Base-by-base conservation (phyloP, 2,329 filamentous ascomycete species). In the Lecanicillium sp. region DNA sequence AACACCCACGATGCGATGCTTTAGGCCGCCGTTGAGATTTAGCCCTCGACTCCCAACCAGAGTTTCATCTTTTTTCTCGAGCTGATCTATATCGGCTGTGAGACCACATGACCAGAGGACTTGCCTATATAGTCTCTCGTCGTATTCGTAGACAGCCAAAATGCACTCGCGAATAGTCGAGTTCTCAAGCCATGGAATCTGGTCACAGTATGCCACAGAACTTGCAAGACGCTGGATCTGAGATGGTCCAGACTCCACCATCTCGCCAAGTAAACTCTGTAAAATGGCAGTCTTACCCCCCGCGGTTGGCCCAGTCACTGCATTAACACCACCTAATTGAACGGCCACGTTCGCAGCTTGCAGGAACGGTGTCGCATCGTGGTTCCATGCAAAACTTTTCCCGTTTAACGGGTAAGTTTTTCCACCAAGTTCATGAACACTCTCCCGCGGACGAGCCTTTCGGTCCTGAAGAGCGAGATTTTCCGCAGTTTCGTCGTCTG, bases 211-310 rank as follows among this genome's bases (percentile, higher is more conserved):
- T 7, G 51, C 51, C 5, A 33, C n/a, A 6, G 10, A 8, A 6
- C 30, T 15, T 6, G 10, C n/a, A 10, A 33, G n/a, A 11, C 10
- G 30, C n/a, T 15, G 11, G 37, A 14, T 11, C 4, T 10, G 19
- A 19, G 24, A 43, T 11, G 15, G 5, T 11, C 11, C 4, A 19
- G 23, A 30, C n/a, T n/a, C 14, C 26, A 29, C 39, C 38, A 53
- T 24, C 11, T 54, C 35, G 7, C 50, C 52, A 1, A 54, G 10
- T 2, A 52, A 10, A 5, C 42, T 41, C 24, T 24, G 41, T 1
- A 54, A 17, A n/a, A 54, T 36, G 0, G 35, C 27, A 8, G 52
- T 51, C 32, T 54, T 54, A 2, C 52, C 52, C 26, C 52, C 45
- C n/a, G 46, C 50, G 5, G 52, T 50, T 4, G 50, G 39, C 3